phyloP scores from a whole-genome alignment of 106 monocot genomes.

The Gastrodia elata region DNA sequence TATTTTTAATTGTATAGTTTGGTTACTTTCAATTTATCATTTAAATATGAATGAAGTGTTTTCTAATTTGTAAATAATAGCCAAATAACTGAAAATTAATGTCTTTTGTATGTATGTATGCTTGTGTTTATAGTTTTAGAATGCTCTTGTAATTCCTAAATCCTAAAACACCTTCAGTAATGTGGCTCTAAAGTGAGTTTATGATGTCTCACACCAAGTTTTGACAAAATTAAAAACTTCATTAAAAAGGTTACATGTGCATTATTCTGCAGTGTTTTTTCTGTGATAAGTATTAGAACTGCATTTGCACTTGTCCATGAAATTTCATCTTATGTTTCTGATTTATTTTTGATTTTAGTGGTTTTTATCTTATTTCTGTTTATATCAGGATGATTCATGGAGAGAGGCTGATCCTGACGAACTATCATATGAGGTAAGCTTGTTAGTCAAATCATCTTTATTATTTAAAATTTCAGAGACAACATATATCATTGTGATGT shows the following conservation, averaged over 20 bases:
- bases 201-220: neutral
- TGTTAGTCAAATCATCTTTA: neutral
- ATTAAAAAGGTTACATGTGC: neutral
- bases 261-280: neutral
- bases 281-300: neutral
- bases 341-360: neutral
- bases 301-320: neutral
- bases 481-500: neutral
- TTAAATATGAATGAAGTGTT: neutral
- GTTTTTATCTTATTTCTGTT: neutral
- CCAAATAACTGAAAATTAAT: neutral
- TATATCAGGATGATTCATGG: slow-evolving; percentile 70
- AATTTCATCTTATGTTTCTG: neutral
- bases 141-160: neutral
- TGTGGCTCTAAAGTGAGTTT: neutral
- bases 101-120: neutral
- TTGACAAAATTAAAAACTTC: neutral
- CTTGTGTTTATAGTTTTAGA: neutral
- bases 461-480: neutral
- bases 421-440: slow-evolving; percentile 80
- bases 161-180: neutral
- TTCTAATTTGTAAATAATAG: neutral
- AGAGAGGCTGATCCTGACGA: slow-evolving; percentile 94
- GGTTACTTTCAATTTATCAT: neutral
- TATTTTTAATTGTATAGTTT: neutral